Base-by-base conservation (phyloP, 176 grass and related monocot genomes). In the Carex parvula region DNA sequence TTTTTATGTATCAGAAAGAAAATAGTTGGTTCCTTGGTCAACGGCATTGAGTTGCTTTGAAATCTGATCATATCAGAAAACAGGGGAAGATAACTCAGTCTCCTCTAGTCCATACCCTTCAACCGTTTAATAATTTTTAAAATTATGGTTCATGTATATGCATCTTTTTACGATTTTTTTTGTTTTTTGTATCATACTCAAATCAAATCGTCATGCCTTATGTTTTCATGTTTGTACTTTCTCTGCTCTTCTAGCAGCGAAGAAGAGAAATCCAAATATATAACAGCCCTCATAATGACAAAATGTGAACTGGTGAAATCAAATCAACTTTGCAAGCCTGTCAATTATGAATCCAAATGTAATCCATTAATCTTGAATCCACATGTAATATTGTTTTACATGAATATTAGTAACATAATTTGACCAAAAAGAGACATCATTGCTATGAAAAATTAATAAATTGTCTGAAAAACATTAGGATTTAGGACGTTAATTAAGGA, bases 161-260 rank as follows among this genome's bases (percentile, higher is more conserved):
- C 18, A 41, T 10, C 33, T 18, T 22, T 12, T 48, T 26, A 20
- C 10, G 0, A 60, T 18, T 60, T 74, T 73, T 24, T 14, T 13
- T 1, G n/a, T 44, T 15, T 44, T 73, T 12, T 24, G 20, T 26
- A 52, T 53, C n/a, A 53, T 70, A 70, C 66, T 39, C 17, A 18
- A 70, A 18, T 41, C 13, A 70, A 70, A 41, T 75, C 70, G n/a
- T 75, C 70, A 75, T 77, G 50, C 12, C 11, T 76, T 29, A 56
- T 77, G 24, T 55, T 77, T 32, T 56, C 73, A 33, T 30, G 50
- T 77, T 55, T 77, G 22, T 76, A 76, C 46, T 53, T 30, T 56
- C 48, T 54, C 17, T 77, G 22, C 46, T 76, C 72, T 55, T 29
- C 5, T 44, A 24, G 8, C 21, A 11, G 70, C 52, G 44, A 46